Base-by-base conservation (phyloP, 1,284 basidiomycete species). In the Tilletia indica region DNA sequence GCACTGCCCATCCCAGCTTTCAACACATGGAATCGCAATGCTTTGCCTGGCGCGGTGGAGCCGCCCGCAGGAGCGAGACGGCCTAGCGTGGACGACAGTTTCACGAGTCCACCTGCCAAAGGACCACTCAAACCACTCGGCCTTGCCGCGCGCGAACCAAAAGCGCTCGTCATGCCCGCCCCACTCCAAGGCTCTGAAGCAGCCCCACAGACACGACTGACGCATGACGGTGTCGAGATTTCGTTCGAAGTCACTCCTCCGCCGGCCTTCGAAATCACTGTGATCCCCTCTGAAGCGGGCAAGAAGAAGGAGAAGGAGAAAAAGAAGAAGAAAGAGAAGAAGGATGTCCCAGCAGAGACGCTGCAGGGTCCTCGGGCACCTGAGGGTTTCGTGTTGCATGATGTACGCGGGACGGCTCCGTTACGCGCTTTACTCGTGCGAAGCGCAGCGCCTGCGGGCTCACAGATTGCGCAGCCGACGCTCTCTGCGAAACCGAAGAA, bases 321-420 rank as follows among this genome's bases (percentile, higher is more conserved):
- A 25, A 58, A 58, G 54, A 58, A 63, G 14, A 38, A 63, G 25
- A 63, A 63, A 8, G 8, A 63, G 9, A 31, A 31, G 58, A 63
- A 34, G 25, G 47, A 49, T 14, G 47, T 25, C 5, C 47, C 14
- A 48, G 42, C 47, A n/a, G n/a, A 16, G 47, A 36, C 45, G 4
- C 12, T 21, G 4, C 14, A 25, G 14, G 67, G 67, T 14, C 38
- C 45, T 4, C 47, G 80, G 51, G 80, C 78, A 2, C 79, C 79
- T 9, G 78, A 80, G 12, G 80, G 80, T 5, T 81, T 81, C 42
- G 79, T 81, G 8, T 74, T 81, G 21, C 80, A 80, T 68, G 63
- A 79, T 45, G 71, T 31, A 8, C 74, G 77, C 16, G 75, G 75
- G 14, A 67, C 78, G 70, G 78, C 79, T 19, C 76, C 78, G 2